A percentile compares a stretch with the other conserved stretches of the same genome.
phyloP scores from a whole-genome alignment of 2,329 filamentous ascomycete species.

The Phialophora macrospora region DNA sequence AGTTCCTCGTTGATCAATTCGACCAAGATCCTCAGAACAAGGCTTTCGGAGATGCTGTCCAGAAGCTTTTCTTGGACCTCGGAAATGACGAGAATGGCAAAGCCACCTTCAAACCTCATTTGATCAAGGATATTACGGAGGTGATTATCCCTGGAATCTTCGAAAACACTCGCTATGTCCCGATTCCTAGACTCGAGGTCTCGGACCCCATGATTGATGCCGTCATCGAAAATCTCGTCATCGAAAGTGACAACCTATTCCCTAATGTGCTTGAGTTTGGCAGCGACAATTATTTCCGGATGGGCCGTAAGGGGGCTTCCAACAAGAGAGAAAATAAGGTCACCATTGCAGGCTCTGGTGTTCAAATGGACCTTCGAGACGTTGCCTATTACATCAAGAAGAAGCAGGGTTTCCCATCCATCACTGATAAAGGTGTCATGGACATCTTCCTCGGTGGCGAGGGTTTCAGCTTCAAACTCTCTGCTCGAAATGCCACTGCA shows the following conservation, averaged over 20 bases:
- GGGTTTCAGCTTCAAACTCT: constrained; percentile 90
- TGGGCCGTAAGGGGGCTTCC: constrained; percentile 84
- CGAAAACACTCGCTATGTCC: constrained; percentile 85
- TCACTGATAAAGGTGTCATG: constrained; percentile 85
- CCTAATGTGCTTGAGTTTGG: constrained; percentile 88
- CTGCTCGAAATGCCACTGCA: constrained; percentile 78
- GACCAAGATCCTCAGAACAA: constrained; percentile 86
- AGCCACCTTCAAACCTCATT: constrained; percentile 86
- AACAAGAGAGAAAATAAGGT: constrained; percentile 82
- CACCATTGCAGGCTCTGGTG: constrained; percentile 82
- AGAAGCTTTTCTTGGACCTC: constrained; percentile 88
- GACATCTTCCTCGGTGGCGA: constrained; percentile 86
- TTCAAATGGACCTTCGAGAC: constrained; percentile 87
- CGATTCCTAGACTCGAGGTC: constrained; percentile 92
- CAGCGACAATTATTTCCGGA: constrained; percentile 92
- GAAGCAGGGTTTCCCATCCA: constrained; percentile 87
- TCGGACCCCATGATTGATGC: constrained; percentile 82
- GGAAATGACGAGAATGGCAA: constrained; percentile 86
- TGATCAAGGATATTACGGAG: constrained; percentile 85
- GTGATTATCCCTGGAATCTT: constrained; percentile 83
- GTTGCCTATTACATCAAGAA: constrained; percentile 94
- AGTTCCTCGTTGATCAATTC: constrained; percentile 87
- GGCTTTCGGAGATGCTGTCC: constrained; percentile 72
- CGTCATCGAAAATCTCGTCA: constrained; percentile 89
- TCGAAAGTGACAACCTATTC: constrained; percentile 96